Evolutionary conservation across 176 grass and related monocot genomes (phyloP), one percentile per base, ranked within the genome.

Genomic region (Zoysia japonica): DNA sequence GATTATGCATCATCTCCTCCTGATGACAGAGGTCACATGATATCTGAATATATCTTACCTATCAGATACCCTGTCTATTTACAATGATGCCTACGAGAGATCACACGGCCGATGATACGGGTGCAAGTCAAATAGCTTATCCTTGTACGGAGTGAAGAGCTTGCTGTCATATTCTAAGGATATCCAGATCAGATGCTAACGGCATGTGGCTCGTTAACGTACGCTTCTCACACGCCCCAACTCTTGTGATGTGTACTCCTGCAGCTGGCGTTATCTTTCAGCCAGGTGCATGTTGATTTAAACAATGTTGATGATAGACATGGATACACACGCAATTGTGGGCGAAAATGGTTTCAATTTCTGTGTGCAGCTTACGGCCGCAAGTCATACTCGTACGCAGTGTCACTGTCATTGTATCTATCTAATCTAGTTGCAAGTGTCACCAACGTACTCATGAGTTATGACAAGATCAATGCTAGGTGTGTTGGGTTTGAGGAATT

Each of bases 401-500:
- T 66, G 71, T 66, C 82, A 71, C 82, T 85, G 66, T 89, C 87
- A 72, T 61, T 60, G 67, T 43, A 61, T 65, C 65, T 44, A 8
- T 65, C 54, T 62, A 67, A 59, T 72, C 5, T 47, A 47, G 47
- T 15, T 65, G 56, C 41, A 80, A 75, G 39, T 64, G 47, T 76
- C 80, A 47, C 60, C 37, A 82, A 72, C 74, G 66, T 46, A 38
- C 28, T 28, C 39, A 63, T 60, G 71, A 45, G 54, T 65, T 46
- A 70, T 80, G 70, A 69, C 62, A 16, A 64, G 44, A 36, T 20
- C 37, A 15, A 11, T 17, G 17, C 43, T 19, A 5, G 2, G 49
- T 40, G 35, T 72, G 48, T 53, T 74, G 9, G 37, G 7, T 74
- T 74, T 2, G 36, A n/a, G 5, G 40, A 75, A 60, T 20, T 1